Evolutionary conservation across 2,329 filamentous ascomycete species (phyloP).

Genomic region (Fusarium tupiense): DNA sequence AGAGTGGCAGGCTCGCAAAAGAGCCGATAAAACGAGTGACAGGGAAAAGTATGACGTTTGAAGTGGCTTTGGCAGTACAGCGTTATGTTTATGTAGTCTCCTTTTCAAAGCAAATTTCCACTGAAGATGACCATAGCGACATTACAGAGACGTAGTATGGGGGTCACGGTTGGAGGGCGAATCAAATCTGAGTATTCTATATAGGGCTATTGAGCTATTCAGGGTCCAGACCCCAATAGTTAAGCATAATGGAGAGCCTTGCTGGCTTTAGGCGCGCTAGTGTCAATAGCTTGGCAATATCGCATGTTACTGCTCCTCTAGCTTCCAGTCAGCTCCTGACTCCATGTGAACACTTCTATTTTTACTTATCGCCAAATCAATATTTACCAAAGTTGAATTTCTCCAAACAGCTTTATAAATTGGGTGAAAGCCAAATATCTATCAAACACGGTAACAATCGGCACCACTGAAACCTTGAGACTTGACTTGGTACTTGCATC

Average conservation of each 20-base stretch:
- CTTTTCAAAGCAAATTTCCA: not conserved
- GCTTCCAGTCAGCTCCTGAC: not conserved
- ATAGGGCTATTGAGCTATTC: not conserved
- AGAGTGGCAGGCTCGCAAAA: not conserved
- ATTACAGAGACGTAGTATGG: not conserved
- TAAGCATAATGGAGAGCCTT: not conserved
- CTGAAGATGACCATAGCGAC: not conserved
- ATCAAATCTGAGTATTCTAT: not conserved
- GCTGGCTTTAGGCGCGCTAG: not conserved
- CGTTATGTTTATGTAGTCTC: not conserved
- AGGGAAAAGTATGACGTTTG: not conserved
- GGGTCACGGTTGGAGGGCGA: not conserved
- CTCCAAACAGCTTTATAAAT: accelerated
- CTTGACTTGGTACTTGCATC: not conserved
- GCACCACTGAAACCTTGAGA: not conserved
- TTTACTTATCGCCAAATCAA: not conserved
- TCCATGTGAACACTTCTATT: not conserved
- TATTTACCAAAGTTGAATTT: not conserved
- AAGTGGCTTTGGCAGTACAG: not conserved
- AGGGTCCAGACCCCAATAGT: not conserved
- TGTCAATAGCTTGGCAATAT: not conserved
- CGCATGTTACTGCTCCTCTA: not conserved
- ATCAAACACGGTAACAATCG: not conserved
- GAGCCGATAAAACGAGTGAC: not conserved
- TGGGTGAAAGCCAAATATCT: not conserved